Percentiles rank a stretch among this genome's conserved stretches.
phyloP scores from a whole-genome alignment of 2,329 filamentous ascomycete genomes.

The Fusarium nisikadoi region DNA sequence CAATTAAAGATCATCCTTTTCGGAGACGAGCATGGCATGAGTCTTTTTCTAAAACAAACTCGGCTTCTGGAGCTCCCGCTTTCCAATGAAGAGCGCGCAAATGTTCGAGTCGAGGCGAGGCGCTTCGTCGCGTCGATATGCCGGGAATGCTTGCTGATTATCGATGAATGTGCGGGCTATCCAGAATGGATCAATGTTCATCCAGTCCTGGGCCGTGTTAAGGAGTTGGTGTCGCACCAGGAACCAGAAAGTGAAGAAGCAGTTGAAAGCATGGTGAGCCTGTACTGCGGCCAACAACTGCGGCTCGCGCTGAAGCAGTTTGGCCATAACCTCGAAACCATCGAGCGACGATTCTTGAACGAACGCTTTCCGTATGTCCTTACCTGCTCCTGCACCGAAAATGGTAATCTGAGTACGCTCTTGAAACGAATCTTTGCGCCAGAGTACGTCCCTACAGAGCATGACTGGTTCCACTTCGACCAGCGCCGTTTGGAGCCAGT shows the following conservation, averaged over 20 bases:
- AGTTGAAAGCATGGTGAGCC: accelerated
- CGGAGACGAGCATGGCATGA: neutral
- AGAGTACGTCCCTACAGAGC: neutral
- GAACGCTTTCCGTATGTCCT: neutral
- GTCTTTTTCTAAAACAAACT: neutral
- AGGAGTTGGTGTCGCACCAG: neutral
- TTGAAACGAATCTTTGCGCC: neutral
- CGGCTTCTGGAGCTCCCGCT: neutral
- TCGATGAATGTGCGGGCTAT: accelerated
- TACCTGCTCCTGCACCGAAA: neutral
- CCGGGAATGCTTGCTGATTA: neutral
- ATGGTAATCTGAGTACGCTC: neutral
- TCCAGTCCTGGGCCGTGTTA: neutral
- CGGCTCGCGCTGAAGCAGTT: neutral
- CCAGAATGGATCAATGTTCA: neutral
- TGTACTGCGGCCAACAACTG: neutral
- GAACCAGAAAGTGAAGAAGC: neutral
- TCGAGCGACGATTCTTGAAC: neutral
- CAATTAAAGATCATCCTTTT: neutral
- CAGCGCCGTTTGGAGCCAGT: neutral
- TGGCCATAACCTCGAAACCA: neutral
- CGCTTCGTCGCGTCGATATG: neutral
- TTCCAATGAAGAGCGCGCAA: accelerated
- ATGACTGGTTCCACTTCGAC: neutral
- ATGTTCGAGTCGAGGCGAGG: neutral